Conservation (phyloP, 2,329 filamentous ascomycete species). For the Ceratocystis cubensis region DNA sequence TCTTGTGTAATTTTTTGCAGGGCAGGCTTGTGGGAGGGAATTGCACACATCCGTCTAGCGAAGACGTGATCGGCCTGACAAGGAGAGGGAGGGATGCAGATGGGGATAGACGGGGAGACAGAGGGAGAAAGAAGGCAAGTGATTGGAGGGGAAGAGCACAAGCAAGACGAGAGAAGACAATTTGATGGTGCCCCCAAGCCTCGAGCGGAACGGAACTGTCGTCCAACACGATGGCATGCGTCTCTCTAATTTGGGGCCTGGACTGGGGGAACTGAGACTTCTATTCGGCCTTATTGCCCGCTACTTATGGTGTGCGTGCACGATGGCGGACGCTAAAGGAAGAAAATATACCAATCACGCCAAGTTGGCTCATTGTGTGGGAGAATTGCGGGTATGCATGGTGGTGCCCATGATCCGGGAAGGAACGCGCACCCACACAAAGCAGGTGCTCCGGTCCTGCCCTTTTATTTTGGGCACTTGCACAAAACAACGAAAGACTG, state of each 20-base stretch:
- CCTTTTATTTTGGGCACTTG: background rate
- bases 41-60: background rate
- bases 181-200: no score
- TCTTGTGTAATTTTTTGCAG: background rate
- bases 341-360: background rate
- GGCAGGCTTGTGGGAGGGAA: background rate
- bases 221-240: background rate
- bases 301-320: constrained; percentile 1
- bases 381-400: constrained; percentile 10
- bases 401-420: constrained; percentile 1
- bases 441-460: constrained; percentile 7
- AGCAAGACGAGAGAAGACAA: background rate
- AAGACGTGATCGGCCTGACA: constrained; percentile 4
- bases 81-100: background rate
- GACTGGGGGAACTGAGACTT: background rate
- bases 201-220: no score
- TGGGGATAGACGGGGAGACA: background rate
- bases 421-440: constrained; percentile 3
- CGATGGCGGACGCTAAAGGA: background rate
- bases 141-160: background rate
- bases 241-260: background rate
- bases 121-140: background rate
- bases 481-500: no score
- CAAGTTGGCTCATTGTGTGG: background rate
- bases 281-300: background rate